Evolutionary conservation across 345 rosid species (phyloP).

Genomic region (Hevea brasiliensis): DNA sequence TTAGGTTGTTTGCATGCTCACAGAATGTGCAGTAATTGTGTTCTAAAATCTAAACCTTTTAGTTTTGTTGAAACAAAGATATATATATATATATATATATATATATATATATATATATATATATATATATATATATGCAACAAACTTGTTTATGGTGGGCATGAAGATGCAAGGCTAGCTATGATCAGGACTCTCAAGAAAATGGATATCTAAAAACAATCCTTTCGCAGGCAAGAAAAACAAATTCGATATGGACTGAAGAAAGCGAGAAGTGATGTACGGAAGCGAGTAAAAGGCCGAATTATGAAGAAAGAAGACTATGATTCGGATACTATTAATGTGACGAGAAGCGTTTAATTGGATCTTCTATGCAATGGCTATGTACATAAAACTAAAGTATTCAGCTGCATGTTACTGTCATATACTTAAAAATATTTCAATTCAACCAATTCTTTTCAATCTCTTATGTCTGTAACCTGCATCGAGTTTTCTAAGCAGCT

Average conservation of each 20-base stretch:
- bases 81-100: not conserved
- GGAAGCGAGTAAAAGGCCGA: constrained; percentile 33
- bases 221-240: constrained; percentile 36
- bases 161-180: not conserved
- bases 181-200: not conserved
- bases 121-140: too few species aligned
- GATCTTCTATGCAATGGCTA: not conserved
- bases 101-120: not conserved
- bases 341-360: constrained; percentile 26
- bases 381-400: constrained; percentile 14
- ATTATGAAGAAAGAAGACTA: constrained; percentile 27
- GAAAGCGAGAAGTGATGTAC: constrained; percentile 33
- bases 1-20: not conserved
- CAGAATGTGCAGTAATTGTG: not conserved
- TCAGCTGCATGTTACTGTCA: not conserved
- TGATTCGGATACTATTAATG: constrained; percentile 27
- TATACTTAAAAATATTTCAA: not conserved
- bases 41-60: not conserved
- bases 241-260: constrained; percentile 26
- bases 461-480: not conserved
- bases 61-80: not conserved
- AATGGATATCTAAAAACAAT: not conserved
- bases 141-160: not conserved
- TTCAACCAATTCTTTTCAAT: constrained; percentile 22
- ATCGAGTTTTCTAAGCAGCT: too few species aligned